Evolutionary conservation across 2,329 filamentous ascomycete species (phyloP).

Genomic region (Microcyclospora pomicola): DNA sequence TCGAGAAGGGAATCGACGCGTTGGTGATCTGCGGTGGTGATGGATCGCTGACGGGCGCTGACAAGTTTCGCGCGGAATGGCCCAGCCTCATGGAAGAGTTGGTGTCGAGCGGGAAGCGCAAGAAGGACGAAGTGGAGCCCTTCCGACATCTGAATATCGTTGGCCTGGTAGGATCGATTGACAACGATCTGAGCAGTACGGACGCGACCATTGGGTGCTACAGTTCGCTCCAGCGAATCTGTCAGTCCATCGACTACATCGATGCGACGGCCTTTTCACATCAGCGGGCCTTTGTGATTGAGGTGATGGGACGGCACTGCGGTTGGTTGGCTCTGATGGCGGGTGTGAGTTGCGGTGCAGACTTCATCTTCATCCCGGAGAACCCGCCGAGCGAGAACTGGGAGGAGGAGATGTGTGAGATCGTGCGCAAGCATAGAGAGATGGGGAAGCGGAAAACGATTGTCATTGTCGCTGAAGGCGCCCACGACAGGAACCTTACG

Average conservation of each 20-base stretch:
- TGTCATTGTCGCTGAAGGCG: slow-evolving; percentile 93
- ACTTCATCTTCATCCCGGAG: slow-evolving; percentile 95
- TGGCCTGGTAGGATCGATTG: slow-evolving; percentile 88
- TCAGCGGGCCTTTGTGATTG: slow-evolving; percentile 90
- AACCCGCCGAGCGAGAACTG: slow-evolving; percentile 78
- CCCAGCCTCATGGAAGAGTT: slow-evolving; percentile 75
- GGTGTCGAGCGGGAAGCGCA: slow-evolving; percentile 58
- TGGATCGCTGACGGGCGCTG: slow-evolving; percentile 87
- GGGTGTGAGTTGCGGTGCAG: slow-evolving; percentile 84
- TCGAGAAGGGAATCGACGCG: slow-evolving; percentile 83
- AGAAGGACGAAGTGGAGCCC: slow-evolving; percentile 51
- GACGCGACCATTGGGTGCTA: slow-evolving; percentile 97
- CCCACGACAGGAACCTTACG: slow-evolving; percentile 68
- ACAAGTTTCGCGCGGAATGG: slow-evolving; percentile 88
- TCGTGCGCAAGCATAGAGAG: slow-evolving; percentile 66
- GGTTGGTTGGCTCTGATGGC: slow-evolving; percentile 96
- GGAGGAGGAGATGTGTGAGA: slow-evolving; percentile 72
- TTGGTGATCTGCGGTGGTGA: slow-evolving; percentile 95
- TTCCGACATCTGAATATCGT: slow-evolving; percentile 90
- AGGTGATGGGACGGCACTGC: slow-evolving; percentile 97
- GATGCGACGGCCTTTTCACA: slow-evolving; percentile 91
- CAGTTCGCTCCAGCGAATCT: slow-evolving; percentile 83
- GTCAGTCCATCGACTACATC: slow-evolving; percentile 91
- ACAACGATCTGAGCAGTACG: slow-evolving; percentile 94
- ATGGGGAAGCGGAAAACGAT: slow-evolving; percentile 95